Base-by-base conservation (phyloP, 169 alveolate species). In the Plasmodium yoelii region DNA sequence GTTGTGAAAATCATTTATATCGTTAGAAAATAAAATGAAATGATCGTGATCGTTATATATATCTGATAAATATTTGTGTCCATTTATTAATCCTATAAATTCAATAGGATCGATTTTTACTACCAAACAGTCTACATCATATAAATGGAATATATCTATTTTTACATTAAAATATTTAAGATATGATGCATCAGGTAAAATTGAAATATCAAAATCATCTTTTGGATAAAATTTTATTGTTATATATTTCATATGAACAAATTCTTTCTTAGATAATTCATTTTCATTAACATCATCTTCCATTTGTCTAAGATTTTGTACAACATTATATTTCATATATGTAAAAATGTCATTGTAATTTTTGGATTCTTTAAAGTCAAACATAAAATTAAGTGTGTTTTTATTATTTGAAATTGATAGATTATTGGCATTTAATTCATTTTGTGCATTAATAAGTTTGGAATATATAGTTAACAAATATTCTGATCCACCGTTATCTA, bases 101-200 rank as follows among this genome's bases (percentile, higher is more conserved):
- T 80, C 84, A 46, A 80, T 49, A 47, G 82, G 74, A 67, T 42
- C 46, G 1, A 73, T 49, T 59, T 80, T 80, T 5, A 84, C 90
- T 47, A 80, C 90, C 47, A 80, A 59, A 18, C 90, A 80, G 24
- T 80, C 90, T 19, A 5, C 22, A 19, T 55, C 68, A 47, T 4
- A 60, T 22, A 80, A 59, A 59, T 80, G 60, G 5, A 49, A 80
- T 28, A 80, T 42, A 51, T 80, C 72, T 53, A 80, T 80, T 80
- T 80, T 65, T 65, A 80, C 22, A 65, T 80, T 68, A 12, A 80
- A 80, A 80, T 80, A 57, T 8, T 67, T 80, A 56, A 80, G 59
- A 80, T 80, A 80, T 55, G 68, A n/a, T 80, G 56, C 4, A 65
- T 80, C 90, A n/a, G 90, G 90, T 59, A 80, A 55, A 67, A 80